Conservation (phyloP, 2,329 filamentous ascomycete species). For the Grosmannia serpens region DNA sequence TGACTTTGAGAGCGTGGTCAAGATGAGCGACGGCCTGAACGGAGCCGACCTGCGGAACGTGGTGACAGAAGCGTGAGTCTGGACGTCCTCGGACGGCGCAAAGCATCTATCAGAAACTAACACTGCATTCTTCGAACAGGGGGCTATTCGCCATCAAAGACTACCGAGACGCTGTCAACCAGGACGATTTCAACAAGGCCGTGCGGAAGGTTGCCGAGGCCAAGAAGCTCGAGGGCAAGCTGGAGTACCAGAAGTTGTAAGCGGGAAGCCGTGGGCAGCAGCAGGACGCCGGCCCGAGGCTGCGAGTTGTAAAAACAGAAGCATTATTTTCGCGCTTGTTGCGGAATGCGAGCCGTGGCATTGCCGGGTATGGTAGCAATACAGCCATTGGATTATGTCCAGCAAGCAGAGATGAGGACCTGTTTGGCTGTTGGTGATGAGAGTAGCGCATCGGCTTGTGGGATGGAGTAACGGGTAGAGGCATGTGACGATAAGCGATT, state of each 20-base stretch:
- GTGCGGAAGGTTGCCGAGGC: conserved; percentile 93
- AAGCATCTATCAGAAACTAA: not conserved
- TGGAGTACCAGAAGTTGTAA: conserved; percentile 93
- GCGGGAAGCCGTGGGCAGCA: not conserved
- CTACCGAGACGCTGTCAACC: conserved; percentile 89
- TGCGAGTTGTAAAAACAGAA: not conserved
- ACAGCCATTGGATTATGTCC: not conserved
- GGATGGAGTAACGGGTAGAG: no score
- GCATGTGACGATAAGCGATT: not conserved
- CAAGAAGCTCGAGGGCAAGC: conserved; percentile 97
- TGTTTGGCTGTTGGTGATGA: no score
- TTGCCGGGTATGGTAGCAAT: not conserved
- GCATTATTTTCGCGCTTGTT: not conserved
- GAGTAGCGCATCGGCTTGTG: no score
- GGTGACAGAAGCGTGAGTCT: conserved; percentile 88
- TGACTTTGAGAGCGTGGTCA: conserved; percentile 97
- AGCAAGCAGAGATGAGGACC: not conserved
- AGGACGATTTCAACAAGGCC: conserved; percentile 99
- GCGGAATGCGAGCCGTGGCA: not conserved
- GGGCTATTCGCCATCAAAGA: conserved; percentile 98
- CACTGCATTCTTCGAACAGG: conserved; percentile 28
- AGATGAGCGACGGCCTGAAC: conserved; percentile 98
- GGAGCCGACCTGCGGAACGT: conserved; percentile 96
- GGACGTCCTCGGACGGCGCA: not conserved
- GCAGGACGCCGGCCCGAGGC: not conserved